Conservation (phyloP, 352 stramenopile genomes). For the Phytophthora pinifolia region DNA sequence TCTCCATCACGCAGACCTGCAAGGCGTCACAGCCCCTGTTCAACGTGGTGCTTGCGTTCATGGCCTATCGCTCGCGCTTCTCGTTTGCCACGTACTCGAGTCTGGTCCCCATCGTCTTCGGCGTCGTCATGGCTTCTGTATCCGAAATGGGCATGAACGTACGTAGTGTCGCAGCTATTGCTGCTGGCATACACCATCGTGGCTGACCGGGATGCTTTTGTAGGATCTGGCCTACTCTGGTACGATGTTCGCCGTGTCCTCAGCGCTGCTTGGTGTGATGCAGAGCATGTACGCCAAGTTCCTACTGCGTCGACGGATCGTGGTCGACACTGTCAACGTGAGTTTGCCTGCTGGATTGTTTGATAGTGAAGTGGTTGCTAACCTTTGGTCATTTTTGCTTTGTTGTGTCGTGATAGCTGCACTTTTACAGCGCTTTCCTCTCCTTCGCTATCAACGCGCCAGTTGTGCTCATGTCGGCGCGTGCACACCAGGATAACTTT, state of each 20-base stretch:
- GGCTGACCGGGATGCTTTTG: slow-evolving; percentile 8
- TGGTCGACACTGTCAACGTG: slow-evolving; percentile 85
- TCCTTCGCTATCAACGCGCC: slow-evolving; percentile 86
- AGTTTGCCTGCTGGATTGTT: slow-evolving; percentile 16
- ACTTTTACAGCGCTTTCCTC: slow-evolving; percentile 86
- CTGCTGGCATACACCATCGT: not conserved
- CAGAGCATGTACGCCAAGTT: slow-evolving; percentile 91
- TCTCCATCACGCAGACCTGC: slow-evolving; percentile 85
- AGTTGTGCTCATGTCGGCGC: slow-evolving; percentile 61
- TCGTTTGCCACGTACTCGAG: slow-evolving; percentile 72
- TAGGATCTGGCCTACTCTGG: slow-evolving; percentile 72
- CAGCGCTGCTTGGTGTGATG: slow-evolving; percentile 79
- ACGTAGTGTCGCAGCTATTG: not conserved
- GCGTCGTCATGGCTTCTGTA: slow-evolving; percentile 80
- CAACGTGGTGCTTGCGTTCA: slow-evolving; percentile 81
- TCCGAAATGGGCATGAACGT: slow-evolving; percentile 89
- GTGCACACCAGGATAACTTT: slow-evolving; percentile 57
- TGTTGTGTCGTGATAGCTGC: slow-evolving; percentile 45
- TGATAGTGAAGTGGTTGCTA: not conserved
- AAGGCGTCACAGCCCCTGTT: slow-evolving; percentile 88
- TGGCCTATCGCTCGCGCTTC: slow-evolving; percentile 76
- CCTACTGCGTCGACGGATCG: slow-evolving; percentile 69
- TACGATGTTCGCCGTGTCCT: slow-evolving; percentile 69
- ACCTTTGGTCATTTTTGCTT: not conserved
- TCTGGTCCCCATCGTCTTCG: slow-evolving; percentile 80